phyloP scores from a whole-genome alignment of 305 asterid genomes.

The Fraxinus dipetala region DNA sequence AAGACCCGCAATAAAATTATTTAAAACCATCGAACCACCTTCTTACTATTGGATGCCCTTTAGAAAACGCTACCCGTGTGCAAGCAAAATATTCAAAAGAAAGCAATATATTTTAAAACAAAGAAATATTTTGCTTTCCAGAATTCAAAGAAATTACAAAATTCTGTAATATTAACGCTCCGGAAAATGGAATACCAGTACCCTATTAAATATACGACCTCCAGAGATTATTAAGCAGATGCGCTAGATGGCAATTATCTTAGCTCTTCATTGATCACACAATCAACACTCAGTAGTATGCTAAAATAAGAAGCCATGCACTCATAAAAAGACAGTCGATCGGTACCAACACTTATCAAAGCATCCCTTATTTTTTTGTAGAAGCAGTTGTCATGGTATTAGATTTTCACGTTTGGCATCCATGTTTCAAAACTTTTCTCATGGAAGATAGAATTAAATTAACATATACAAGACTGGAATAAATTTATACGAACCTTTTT shows the following conservation, averaged over 20 bases:
- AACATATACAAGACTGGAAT: constrained; percentile 9
- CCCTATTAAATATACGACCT: not conserved
- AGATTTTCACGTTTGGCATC: not conserved
- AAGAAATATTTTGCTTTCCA: not conserved
- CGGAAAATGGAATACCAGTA: not conserved
- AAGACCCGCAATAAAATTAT: not conserved
- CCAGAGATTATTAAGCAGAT: not conserved
- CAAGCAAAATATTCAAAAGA: not conserved
- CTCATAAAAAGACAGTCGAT: not conserved
- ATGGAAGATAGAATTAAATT: constrained; percentile 10
- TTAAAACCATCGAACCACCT: not conserved
- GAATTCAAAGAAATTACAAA: not conserved
- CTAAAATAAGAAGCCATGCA: constrained; percentile 6
- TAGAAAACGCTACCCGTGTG: not conserved
- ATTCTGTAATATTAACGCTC: not conserved
- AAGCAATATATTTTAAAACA: not conserved
- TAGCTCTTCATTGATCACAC: constrained; percentile 14
- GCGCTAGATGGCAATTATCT: not conserved
- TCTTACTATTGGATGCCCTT: constrained; percentile 1
- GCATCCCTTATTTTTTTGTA: constrained; percentile 13
- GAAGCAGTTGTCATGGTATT: not conserved
- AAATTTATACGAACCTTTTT: constrained; percentile 49
- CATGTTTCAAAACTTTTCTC: constrained; percentile 7
- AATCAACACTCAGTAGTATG: not conserved
- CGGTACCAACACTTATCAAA: constrained; percentile 4